phyloP scores from a whole-genome alignment of 169 alveolate species.

The Amoebophrya sp. region DNA sequence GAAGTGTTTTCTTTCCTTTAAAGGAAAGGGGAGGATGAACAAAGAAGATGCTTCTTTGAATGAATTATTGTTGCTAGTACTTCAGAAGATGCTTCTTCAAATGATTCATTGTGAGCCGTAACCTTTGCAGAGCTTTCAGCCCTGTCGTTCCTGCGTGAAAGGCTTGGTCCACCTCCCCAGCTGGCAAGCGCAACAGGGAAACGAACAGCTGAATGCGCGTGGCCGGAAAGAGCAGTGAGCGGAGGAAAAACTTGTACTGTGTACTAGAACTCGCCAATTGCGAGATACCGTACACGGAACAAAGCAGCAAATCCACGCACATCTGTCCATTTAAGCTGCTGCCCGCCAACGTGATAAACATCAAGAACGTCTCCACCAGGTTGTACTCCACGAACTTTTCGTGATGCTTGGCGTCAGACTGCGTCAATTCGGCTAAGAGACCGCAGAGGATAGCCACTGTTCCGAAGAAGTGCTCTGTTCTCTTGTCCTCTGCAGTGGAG shows the following conservation, averaged over 20 bases:
- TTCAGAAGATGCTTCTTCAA: too few species aligned
- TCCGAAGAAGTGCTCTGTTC: constrained; percentile 42
- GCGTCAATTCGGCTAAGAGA: constrained; percentile 41
- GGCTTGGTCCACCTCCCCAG: constrained; percentile 23
- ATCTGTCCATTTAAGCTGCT: constrained; percentile 36
- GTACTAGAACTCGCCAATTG: constrained; percentile 30
- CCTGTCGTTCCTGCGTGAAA: constrained; percentile 30
- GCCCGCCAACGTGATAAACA: constrained; percentile 14
- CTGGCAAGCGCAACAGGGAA: constrained; percentile 44
- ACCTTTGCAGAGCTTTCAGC: constrained; percentile 33
- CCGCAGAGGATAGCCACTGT: constrained; percentile 44
- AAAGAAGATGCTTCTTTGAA: too few species aligned
- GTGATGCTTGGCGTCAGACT: constrained; percentile 41
- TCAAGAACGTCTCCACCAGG: background rate
- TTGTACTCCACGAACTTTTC: background rate
- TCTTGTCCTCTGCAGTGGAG: constrained; percentile 11
- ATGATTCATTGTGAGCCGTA: too few species aligned
- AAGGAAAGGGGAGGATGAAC: too few species aligned
- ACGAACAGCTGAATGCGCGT: constrained; percentile 46
- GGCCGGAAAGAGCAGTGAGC: constrained; percentile 39
- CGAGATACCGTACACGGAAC: constrained; percentile 44
- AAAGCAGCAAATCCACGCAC: constrained; percentile 44
- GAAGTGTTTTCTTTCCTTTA: too few species aligned
- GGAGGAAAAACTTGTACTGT: constrained; percentile 18
- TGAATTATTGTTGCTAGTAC: too few species aligned